phyloP scores from a whole-genome alignment of 768 basidiomycete genomes.

The Tricholoma hemisulphureum region DNA sequence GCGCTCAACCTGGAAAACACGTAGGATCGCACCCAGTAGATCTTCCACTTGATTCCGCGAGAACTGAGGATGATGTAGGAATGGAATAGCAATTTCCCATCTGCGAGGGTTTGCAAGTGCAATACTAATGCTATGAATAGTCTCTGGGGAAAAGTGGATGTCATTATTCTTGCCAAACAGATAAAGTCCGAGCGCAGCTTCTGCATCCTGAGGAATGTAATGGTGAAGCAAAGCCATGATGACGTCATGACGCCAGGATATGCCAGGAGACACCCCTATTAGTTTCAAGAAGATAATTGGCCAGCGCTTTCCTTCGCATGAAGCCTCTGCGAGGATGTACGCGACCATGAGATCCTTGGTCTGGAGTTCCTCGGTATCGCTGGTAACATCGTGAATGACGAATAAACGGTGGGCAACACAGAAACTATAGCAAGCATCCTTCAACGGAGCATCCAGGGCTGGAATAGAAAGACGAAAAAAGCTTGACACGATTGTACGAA shows the following conservation, averaged over 20 bases:
- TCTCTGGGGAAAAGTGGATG: slow-evolving; percentile 21
- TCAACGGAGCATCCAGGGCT: slow-evolving; percentile 37
- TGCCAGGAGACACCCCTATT: slow-evolving; percentile 19
- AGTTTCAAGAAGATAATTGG: slow-evolving; percentile 26
- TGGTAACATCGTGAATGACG: slow-evolving; percentile 11
- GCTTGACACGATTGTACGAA: slow-evolving; percentile 38
- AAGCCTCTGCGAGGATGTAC: slow-evolving; percentile 30
- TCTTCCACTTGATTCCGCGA: slow-evolving; percentile 31
- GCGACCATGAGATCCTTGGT: slow-evolving; percentile 34
- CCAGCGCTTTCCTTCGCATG: slow-evolving; percentile 28
- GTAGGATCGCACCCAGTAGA: slow-evolving; percentile 39
- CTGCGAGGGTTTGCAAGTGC: slow-evolving; percentile 28
- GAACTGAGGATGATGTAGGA: slow-evolving; percentile 34
- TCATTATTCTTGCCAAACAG: slow-evolving; percentile 22
- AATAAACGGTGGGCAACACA: slow-evolving; percentile 30
- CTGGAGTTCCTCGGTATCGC: slow-evolving; percentile 21
- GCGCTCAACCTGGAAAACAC: slow-evolving; percentile 34
- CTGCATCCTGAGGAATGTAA: slow-evolving; percentile 28
- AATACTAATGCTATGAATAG: slow-evolving; percentile 30
- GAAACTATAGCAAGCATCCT: slow-evolving; percentile 35
- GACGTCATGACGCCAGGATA: slow-evolving; percentile 26
- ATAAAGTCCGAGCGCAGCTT: slow-evolving; percentile 34
- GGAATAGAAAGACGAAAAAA: slow-evolving; percentile 46
- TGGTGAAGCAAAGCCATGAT: slow-evolving; percentile 19
- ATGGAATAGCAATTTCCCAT: slow-evolving; percentile 29